Evolutionary conservation across 805 yeast genomes (phyloP).

Genomic region (Yamadazyma philogaea): DNA sequence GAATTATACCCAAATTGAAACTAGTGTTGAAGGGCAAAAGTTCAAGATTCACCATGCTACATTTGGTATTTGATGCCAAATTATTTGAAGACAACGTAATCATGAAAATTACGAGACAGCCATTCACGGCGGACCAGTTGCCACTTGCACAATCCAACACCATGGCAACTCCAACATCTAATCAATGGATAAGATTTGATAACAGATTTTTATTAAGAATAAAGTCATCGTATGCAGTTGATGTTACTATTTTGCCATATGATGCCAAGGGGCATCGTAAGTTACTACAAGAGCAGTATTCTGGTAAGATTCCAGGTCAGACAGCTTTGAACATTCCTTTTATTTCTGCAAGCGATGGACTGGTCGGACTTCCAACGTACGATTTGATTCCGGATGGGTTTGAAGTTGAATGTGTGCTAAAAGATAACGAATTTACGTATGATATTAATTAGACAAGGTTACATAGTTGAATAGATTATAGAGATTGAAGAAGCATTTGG

Average conservation of each 20-base stretch:
- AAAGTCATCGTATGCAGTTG: not conserved
- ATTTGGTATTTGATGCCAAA: constrained; percentile 19
- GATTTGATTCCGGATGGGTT: constrained; percentile 7
- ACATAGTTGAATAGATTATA: not conserved
- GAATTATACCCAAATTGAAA: constrained; percentile 25
- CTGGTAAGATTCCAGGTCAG: constrained; percentile 5
- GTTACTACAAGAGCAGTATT: constrained; percentile 4
- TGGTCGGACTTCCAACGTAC: constrained; percentile 17
- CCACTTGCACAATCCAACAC: not conserved
- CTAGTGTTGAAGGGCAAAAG: constrained; percentile 5
- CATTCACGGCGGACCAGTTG: constrained; percentile 7
- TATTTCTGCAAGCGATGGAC: constrained; percentile 6
- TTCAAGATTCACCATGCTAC: constrained; percentile 20
- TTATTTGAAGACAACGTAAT: constrained; percentile 1
- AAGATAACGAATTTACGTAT: constrained; percentile 8
- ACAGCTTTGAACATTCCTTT: constrained; percentile 10
- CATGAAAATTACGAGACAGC: constrained; percentile 22
- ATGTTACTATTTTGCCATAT: constrained; percentile 17
- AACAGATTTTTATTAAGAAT: constrained; percentile 37
- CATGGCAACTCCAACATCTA: not conserved
- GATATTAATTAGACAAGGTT: not conserved
- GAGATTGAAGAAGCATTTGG: not conserved
- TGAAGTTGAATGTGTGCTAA: constrained; percentile 17
- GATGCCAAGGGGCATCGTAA: constrained; percentile 11
- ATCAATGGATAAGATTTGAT: constrained; percentile 37